Conservation (phyloP, 2,329 filamentous ascomycete species). For the Ophiostoma piceae region DNA sequence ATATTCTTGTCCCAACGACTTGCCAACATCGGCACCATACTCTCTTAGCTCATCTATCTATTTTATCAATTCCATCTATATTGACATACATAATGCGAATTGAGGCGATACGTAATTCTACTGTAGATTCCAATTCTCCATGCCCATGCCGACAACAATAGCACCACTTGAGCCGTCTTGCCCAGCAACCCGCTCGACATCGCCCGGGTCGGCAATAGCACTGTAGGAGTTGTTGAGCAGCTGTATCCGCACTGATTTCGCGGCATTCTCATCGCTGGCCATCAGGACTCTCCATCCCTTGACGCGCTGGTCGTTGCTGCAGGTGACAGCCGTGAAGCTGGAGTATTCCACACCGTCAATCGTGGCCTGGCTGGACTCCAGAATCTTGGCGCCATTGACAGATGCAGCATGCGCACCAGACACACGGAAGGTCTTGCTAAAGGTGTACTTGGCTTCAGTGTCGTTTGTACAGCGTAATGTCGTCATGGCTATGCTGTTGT, state of each 20-base stretch:
- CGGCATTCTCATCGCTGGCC: not conserved
- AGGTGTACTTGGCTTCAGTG: slow-evolving; percentile 18
- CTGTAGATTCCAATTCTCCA: slow-evolving; percentile 41
- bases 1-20: slow-evolving; percentile 4
- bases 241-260: slow-evolving; percentile 31
- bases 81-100: not conserved
- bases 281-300: slow-evolving; percentile 47
- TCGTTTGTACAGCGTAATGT: slow-evolving; percentile 38
- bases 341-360: not conserved
- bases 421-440: slow-evolving; percentile 35
- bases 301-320: slow-evolving; percentile 57
- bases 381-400: slow-evolving; percentile 53
- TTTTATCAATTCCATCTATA: not conserved
- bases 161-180: slow-evolving; percentile 12
- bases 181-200: slow-evolving; percentile 39
- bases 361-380: slow-evolving; percentile 25
- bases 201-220: slow-evolving; percentile 56
- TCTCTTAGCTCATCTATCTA: not conserved
- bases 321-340: slow-evolving; percentile 30
- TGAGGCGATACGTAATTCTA: not conserved
- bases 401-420: slow-evolving; percentile 65
- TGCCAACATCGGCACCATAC: not conserved
- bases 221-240: slow-evolving; percentile 51
- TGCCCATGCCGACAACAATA: slow-evolving; percentile 44
- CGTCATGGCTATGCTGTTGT: slow-evolving; percentile 66